Evolutionary conservation across 1,139 yeast species (phyloP).

Genomic region (Taphrina communis): DNA sequence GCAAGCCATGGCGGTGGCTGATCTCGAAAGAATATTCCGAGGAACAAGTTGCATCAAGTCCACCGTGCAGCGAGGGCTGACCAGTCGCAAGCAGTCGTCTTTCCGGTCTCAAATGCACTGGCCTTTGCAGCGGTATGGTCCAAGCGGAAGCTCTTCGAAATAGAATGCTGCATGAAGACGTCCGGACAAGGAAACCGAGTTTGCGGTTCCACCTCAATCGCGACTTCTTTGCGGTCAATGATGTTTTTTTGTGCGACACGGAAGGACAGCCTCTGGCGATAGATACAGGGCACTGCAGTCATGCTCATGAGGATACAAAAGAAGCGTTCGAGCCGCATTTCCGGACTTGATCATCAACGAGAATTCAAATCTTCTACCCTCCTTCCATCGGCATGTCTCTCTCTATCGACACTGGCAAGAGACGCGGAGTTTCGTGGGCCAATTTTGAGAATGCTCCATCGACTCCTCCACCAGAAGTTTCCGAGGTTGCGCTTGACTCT

Average conservation of each 20-base stretch:
- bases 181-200: slow-evolving; percentile 3
- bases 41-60: neutral
- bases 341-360: neutral
- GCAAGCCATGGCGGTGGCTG: neutral
- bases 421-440: slow-evolving; percentile 9
- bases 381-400: slow-evolving; percentile 2
- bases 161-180: neutral
- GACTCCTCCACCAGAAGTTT: slow-evolving; percentile 25
- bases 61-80: neutral
- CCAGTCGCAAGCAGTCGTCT: neutral
- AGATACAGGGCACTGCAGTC: no score
- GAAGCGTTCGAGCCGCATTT: neutral
- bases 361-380: neutral
- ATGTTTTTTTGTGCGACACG: neutral
- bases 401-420: slow-evolving; percentile 1
- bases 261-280: neutral
- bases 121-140: neutral
- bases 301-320: neutral
- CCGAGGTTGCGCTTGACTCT: neutral
- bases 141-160: neutral
- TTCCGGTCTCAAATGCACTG: slow-evolving; percentile 1
- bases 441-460: slow-evolving; percentile 21
- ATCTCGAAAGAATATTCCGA: neutral
- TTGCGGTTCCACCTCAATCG: neutral
- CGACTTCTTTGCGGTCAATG: neutral